These are phyloP conservation scores for Phlyctochytrium bullatum DNA, from an alignment of 192 early-diverging fungal genomes.

Conservation along the genomic window DNA sequence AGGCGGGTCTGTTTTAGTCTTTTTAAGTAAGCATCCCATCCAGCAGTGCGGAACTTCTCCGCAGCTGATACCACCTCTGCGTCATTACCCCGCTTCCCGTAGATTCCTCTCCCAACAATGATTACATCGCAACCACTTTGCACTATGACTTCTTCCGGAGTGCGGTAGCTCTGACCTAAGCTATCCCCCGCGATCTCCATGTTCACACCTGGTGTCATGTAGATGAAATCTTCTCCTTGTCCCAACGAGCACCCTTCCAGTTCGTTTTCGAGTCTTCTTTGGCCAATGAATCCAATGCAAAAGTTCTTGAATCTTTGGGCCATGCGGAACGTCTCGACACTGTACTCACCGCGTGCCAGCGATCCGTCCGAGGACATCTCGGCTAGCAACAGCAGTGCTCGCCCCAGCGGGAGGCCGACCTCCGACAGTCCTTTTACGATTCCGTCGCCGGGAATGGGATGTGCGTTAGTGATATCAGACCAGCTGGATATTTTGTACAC, in stretches of 20 bases:
- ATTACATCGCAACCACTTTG: conserved; percentile 90
- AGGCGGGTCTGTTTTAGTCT: too few species aligned
- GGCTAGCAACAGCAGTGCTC: conserved; percentile 85
- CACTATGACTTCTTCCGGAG: conserved; percentile 81
- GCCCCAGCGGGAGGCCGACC: conserved; percentile 73
- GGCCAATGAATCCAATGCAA: conserved; percentile 93
- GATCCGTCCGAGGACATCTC: conserved; percentile 97
- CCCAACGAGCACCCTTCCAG: background rate
- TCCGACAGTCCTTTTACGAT: conserved; percentile 90
- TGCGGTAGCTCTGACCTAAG: conserved; percentile 94
- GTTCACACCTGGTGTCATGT: conserved; percentile 94
- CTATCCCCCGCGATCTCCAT: conserved; percentile 79
- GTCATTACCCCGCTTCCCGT: conserved; percentile 47
- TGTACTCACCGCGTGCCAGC: conserved; percentile 81
- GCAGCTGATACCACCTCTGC: conserved; percentile 42
- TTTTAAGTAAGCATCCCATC: conserved; percentile 92
- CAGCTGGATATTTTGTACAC: conserved; percentile 91
- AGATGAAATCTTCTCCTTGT: conserved; percentile 78
- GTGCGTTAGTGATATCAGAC: conserved; percentile 96
- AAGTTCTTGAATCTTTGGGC: conserved; percentile 84
- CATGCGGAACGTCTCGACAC: conserved; percentile 79
- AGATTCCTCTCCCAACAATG: conserved; percentile 98
- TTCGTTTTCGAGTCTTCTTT: conserved; percentile 57
- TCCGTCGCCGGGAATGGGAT: conserved; percentile 90
- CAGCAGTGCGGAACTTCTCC: conserved; percentile 82